Percentiles rank a stretch among this genome's conserved stretches.
phyloP scores from a whole-genome alignment of 2,329 filamentous ascomycete genomes.

The Monilinia fructigena region DNA sequence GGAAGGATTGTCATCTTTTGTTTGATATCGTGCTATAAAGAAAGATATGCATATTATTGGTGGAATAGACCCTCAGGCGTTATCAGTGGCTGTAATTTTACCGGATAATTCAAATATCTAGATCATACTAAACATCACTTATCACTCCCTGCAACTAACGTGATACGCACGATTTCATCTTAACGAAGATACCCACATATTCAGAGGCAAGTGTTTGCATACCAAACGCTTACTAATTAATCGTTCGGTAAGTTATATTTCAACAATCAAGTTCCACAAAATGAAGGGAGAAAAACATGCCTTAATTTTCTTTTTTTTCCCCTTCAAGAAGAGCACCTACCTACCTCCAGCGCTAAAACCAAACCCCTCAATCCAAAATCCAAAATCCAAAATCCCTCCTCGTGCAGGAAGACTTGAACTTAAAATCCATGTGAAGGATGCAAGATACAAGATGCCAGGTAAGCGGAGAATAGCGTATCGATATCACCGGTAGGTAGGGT shows the following conservation, averaged over 20 bases:
- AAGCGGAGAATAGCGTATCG: too few relatives aligned
- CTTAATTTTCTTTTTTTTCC: too few relatives aligned
- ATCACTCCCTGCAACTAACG: neutral
- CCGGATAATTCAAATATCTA: neutral
- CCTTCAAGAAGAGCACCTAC: too few relatives aligned
- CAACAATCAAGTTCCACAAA: neutral
- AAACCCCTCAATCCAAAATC: too few relatives aligned
- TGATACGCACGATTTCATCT: neutral
- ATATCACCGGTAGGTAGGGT: too few relatives aligned
- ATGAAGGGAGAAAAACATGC: neutral
- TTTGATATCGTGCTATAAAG: slow-evolving; percentile 7
- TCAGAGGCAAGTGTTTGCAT: slow-evolving; percentile 10
- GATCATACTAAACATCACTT: neutral
- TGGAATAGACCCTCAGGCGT: slow-evolving; percentile 13
- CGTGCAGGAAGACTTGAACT: too few relatives aligned
- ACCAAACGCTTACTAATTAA: neutral
- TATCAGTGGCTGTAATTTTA: slow-evolving; percentile 17
- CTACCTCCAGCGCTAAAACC: too few relatives aligned
- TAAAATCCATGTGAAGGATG: too few relatives aligned
- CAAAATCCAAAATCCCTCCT: too few relatives aligned
- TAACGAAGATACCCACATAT: neutral
- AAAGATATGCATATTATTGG: neutral
- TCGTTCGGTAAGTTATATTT: neutral
- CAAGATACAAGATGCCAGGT: too few relatives aligned
- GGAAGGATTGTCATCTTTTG: slow-evolving; percentile 1